Conservation (phyloP, 768 basidiomycete genomes). For the Epithele typhae region DNA sequence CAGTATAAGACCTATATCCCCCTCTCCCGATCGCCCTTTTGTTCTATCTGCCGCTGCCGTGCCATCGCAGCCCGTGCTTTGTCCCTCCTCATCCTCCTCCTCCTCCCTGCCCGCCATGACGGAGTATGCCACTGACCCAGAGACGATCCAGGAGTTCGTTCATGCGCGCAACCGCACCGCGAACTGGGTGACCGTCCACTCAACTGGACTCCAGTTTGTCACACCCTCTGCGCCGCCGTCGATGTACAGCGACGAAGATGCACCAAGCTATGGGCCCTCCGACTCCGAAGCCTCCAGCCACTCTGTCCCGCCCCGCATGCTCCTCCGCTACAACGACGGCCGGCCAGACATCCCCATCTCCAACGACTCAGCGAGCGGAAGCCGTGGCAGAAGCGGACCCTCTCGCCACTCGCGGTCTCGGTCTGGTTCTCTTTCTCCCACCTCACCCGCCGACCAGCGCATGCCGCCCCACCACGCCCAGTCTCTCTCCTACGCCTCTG, state of each 20-base stretch:
- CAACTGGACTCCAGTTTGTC: conserved; percentile 7
- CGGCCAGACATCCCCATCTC: conserved; percentile 61
- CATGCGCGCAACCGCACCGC: conserved; percentile 58
- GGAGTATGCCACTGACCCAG: conserved; percentile 57
- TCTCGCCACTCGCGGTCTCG: conserved; percentile 14
- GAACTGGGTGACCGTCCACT: conserved; percentile 54
- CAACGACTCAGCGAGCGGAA: conserved; percentile 19
- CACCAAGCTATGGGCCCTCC: conserved; percentile 27
- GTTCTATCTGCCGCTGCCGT: conserved; percentile 13
- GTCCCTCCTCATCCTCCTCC: conserved; percentile 8
- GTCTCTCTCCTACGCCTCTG: conserved; percentile 23
- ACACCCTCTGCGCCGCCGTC: conserved; percentile 19
- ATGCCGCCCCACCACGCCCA: conserved; percentile 18
- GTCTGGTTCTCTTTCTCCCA: conserved; percentile 14
- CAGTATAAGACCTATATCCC: conserved; percentile 14
- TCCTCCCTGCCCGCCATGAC: conserved; percentile 49
- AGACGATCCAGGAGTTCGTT: conserved; percentile 55
- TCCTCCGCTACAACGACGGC: conserved; percentile 64
- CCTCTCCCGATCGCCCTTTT: conserved; percentile 11
- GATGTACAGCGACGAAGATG: conserved; percentile 27
- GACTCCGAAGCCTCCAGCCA: conserved; percentile 41
- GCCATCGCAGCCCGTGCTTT: conserved; percentile 14
- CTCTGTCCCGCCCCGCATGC: conserved; percentile 65
- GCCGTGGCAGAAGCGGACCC: conserved; percentile 7
- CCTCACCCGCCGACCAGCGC: conserved; percentile 3